Conservation (phyloP, 495 filamentous ascomycete genomes). For the Aspergillus avenaceus region DNA sequence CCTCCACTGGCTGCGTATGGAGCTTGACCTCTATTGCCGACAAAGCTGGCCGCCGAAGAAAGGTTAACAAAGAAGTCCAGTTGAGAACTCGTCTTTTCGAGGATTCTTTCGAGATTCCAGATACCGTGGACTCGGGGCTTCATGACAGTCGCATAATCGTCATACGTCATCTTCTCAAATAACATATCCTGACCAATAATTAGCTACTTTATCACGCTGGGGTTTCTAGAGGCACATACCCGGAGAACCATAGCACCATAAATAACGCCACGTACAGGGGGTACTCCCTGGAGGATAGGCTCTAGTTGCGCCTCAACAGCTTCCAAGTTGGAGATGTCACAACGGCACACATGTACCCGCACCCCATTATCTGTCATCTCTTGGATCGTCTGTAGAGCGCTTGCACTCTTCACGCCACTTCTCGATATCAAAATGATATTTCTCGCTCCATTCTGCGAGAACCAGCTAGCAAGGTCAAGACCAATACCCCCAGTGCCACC, state of each 20-base stretch:
- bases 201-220: not conserved
- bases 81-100: conserved; percentile 22
- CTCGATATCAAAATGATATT: conserved; percentile 49
- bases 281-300: conserved; percentile 13
- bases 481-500: conserved; percentile 59
- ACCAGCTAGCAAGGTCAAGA: conserved; percentile 54
- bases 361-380: conserved; percentile 33
- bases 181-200: conserved; percentile 25
- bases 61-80: conserved; percentile 52
- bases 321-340: conserved; percentile 20
- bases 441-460: conserved; percentile 54
- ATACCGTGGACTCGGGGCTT: conserved; percentile 46
- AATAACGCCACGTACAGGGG: conserved; percentile 32
- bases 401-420: conserved; percentile 21
- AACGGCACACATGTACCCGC: conserved; percentile 20
- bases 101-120: conserved; percentile 52
- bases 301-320: conserved; percentile 18
- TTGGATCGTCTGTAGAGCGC: conserved; percentile 25
- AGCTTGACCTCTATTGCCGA: conserved; percentile 39
- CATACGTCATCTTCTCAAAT: conserved; percentile 43
- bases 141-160: conserved; percentile 36
- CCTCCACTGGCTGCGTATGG: conserved; percentile 40
- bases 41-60: conserved; percentile 36
- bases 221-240: conserved; percentile 8
- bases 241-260: conserved; percentile 41